Base-by-base conservation (phyloP, 1,284 basidiomycete species). In the Cystobasidium slooffiae region DNA sequence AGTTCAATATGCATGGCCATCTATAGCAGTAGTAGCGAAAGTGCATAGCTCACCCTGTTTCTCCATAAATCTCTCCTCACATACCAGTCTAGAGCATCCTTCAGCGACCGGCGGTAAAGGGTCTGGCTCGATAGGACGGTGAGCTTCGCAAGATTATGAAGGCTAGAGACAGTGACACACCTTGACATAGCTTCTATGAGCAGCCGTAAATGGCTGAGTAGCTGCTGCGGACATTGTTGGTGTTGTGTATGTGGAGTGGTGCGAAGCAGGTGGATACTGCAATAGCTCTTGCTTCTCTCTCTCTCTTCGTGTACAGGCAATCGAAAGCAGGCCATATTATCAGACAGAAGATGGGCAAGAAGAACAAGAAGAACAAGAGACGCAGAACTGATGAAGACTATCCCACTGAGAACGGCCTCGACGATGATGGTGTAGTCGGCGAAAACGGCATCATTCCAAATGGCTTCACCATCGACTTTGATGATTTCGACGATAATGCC, bases 61-160 rank as follows among this genome's bases (percentile, higher is more conserved):
- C 79, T 76, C 78, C 78, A 80, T 31, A 79, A 69, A 56, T 80
- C 80, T 6, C 79, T 74, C 31, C 79, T 75, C 43, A 80, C 78
- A 69, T 78, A 79, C 81, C 81, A 81, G 76, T 81, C 79, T 59
- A 80, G 79, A 10, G 80, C 77, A 41, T 79, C 77, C 75, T 81
- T 81, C 16, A 81, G 68, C 9, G 81, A 78, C 41, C 77, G 77
- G 43, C 81, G 77, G 76, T 81, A 81, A 41, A 81, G 76, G 62
- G 76, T 78, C 80, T 81, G 72, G 6, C 52, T 18, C 37, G 53
- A 44, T 9, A 12, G 20, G 20, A n/a, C 5, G 39, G 7, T 76
- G 20, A 78, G 74, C 16, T n/a, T 18, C 6, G 55, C 16, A n/a
- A n/a, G 31, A 49, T 2, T 41, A 16, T 16, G 10, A 3, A 22